A percentile compares a stretch with the other conserved stretches of the same genome.
Evolutionary conservation across 1,284 basidiomycete species (phyloP).

Genomic region (Microbotryum lychnidis-dioicae): DNA sequence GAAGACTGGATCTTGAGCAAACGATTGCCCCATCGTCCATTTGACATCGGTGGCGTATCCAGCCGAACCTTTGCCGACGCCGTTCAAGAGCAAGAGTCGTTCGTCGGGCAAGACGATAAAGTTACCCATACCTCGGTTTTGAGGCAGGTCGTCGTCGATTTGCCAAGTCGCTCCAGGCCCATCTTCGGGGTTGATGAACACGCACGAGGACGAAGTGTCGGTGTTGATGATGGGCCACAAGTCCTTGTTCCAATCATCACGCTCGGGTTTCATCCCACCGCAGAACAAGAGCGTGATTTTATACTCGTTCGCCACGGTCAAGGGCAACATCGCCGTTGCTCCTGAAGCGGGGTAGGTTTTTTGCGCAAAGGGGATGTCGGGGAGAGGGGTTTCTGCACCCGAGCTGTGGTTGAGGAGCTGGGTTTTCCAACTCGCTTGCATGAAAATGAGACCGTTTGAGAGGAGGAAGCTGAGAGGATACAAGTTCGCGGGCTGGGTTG

Average conservation of each 20-base stretch:
- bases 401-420: slow-evolving; percentile 57
- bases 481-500: slow-evolving; percentile 49
- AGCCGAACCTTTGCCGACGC: slow-evolving; percentile 56
- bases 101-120: slow-evolving; percentile 6
- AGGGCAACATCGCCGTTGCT: slow-evolving; percentile 75
- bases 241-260: slow-evolving; percentile 15
- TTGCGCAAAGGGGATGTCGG: slow-evolving; percentile 50
- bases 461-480: slow-evolving; percentile 78
- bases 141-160: slow-evolving; percentile 7
- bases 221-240: slow-evolving; percentile 3
- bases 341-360: slow-evolving; percentile 88
- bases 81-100: slow-evolving; percentile 4
- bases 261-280: slow-evolving; percentile 10
- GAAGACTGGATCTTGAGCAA: slow-evolving; percentile 36
- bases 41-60: slow-evolving; percentile 41
- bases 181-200: slow-evolving; percentile 6
- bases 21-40: slow-evolving; percentile 34
- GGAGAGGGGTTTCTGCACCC: slow-evolving; percentile 47
- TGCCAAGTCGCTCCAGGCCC: neutral
- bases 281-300: slow-evolving; percentile 67
- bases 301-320: slow-evolving; percentile 74
- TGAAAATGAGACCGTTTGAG: slow-evolving; percentile 61
- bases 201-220: slow-evolving; percentile 14
- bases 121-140: slow-evolving; percentile 3
- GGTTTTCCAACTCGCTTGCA: slow-evolving; percentile 19